Percentiles rank a stretch among this genome's conserved stretches.
These are phyloP conservation scores for Gnaphalium uliginosum DNA, from an alignment of 129 eudicot genomes.

Conservation along the genomic window DNA sequence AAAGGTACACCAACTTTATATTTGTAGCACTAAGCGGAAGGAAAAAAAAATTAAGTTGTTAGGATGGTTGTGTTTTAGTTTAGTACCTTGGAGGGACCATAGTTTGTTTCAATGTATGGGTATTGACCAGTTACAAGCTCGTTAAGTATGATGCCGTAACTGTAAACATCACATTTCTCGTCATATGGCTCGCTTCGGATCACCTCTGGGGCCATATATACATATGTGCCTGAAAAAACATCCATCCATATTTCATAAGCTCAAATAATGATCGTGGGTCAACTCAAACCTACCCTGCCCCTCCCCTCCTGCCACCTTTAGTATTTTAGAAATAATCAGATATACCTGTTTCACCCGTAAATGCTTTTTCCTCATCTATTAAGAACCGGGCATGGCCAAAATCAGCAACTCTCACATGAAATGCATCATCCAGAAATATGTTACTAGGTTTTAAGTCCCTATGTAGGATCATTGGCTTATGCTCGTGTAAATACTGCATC, in stretches of 20 bases:
- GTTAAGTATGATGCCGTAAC: slow-evolving; percentile 61
- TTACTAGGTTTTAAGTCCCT: slow-evolving; percentile 70
- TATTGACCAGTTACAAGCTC: slow-evolving; percentile 62
- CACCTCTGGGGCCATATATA: slow-evolving; percentile 87
- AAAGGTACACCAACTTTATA: slow-evolving; percentile 5
- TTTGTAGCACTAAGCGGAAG: background rate
- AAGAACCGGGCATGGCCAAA: slow-evolving; percentile 82
- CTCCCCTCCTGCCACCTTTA: background rate
- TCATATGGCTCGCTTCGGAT: slow-evolving; percentile 59
- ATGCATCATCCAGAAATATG: slow-evolving; percentile 65
- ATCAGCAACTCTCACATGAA: slow-evolving; percentile 71
- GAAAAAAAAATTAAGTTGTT: background rate
- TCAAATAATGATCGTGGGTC: background rate
- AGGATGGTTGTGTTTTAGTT: slow-evolving; percentile 11
- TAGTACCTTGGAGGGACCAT: slow-evolving; percentile 63
- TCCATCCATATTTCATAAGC: background rate
- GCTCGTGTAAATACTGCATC: slow-evolving; percentile 75
- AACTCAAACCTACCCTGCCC: background rate
- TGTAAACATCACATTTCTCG: slow-evolving; percentile 72
- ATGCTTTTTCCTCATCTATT: slow-evolving; percentile 64
- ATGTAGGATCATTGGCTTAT: slow-evolving; percentile 63
- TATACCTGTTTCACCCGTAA: slow-evolving; percentile 77
- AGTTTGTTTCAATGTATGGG: slow-evolving; percentile 65
- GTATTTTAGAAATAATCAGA: background rate
- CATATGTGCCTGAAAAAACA: slow-evolving; percentile 51